Evolutionary conservation across 345 rosid species (phyloP), one percentile per base, ranked within the genome.

Genomic region (Bruguiera parviflora): DNA sequence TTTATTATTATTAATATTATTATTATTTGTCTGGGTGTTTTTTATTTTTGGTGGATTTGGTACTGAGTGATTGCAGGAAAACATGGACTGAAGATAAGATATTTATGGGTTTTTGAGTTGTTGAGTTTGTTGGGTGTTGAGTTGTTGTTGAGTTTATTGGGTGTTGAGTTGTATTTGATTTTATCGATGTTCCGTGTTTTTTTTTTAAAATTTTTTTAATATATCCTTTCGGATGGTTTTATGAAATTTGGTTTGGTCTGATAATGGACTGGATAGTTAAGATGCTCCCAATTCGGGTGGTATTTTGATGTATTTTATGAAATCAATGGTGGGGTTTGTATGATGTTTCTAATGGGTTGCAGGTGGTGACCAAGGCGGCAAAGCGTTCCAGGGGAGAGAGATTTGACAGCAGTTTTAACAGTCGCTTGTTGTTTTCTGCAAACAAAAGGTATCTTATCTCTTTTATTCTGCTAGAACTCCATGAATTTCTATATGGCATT

Each of bases 371-470:
- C 8, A 71, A 58, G 56, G 81, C 84, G 56, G 67, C 75, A 29
- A 81, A 81, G 57, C 74, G 79, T 55, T 75, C 72, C 43, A n/a
- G 68, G 31, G 74, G 61, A 27, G 78, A 78, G 52, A 67, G 73
- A 43, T 37, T 65, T 39, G 69, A 76, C 29, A 71, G 62, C 24
- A 51, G 61, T 66, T 58, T 61, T 57, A 71, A 69, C 47, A 31
- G 15, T 39, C 13, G 53, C 59, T 47, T n/a, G 56, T 22, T 22
- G 32, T 72, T 52, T 39, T 57, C 72, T 51, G 52, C 52, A 5
- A 76, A 32, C 58, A 84, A 73, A 71, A 69, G 88, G 86, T 79
- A 28, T 31, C 69, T 57, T 29, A 3, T 15, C 49, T 43, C 49
- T 43, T 3, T 13, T 3, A 0, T 0, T 13, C 49, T 43, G 49